These are phyloP conservation scores for Globisporangium orthogonon DNA, from an alignment of 352 stramenopile genomes.

Conservation along the genomic window DNA sequence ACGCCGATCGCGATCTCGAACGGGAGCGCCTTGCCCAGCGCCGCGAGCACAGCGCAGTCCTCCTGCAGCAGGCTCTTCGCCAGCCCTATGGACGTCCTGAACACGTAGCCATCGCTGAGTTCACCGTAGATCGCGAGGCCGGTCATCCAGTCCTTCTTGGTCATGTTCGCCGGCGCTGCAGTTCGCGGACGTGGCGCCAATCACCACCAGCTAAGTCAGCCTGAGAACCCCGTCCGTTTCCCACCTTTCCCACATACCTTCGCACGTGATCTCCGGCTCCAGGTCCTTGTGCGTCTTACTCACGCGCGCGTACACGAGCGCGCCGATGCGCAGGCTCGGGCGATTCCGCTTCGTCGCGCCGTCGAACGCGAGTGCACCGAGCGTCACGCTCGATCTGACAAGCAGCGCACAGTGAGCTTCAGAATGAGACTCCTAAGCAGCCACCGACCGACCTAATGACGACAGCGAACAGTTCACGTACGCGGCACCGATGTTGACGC, in stretches of 20 bases:
- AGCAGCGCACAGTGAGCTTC: no score
- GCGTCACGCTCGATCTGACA: constrained; percentile 52
- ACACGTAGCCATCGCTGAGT: constrained; percentile 91
- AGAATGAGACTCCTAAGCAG: background rate
- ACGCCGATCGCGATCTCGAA: constrained; percentile 96
- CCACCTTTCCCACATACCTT: constrained; percentile 65
- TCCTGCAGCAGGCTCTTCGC: constrained; percentile 70
- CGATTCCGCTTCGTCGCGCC: constrained; percentile 97
- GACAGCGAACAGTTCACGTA: constrained; percentile 33
- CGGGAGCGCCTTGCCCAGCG: constrained; percentile 71
- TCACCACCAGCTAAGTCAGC: no score
- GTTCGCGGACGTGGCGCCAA: background rate
- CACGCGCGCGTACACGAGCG: constrained; percentile 95
- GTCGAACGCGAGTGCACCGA: constrained; percentile 91
- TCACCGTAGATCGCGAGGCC: constrained; percentile 95
- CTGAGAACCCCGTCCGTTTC: no score
- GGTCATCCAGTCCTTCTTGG: constrained; percentile 98
- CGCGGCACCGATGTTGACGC: constrained; percentile 92
- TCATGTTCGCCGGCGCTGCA: constrained; percentile 68
- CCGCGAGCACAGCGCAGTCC: constrained; percentile 75
- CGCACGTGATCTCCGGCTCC: constrained; percentile 94
- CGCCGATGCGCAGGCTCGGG: constrained; percentile 89
- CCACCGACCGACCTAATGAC: background rate
- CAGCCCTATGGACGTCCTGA: constrained; percentile 74
- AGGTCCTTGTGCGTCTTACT: constrained; percentile 77